phyloP scores from a whole-genome alignment of 2,329 filamentous ascomycete species.

The Trichophyton benhamiae region DNA sequence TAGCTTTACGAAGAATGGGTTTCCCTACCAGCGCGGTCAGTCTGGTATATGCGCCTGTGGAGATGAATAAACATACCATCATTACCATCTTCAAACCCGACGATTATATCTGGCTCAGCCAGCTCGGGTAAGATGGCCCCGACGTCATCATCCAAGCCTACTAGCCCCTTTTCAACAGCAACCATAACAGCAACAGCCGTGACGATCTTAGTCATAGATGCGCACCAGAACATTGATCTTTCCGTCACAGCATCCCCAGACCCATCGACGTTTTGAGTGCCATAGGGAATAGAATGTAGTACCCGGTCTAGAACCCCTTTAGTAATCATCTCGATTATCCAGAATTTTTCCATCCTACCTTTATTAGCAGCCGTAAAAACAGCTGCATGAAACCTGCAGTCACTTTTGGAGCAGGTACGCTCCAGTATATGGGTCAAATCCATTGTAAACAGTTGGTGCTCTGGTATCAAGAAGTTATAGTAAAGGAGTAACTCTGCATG shows the following conservation, averaged over 20 bases:
- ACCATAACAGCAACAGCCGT: slow-evolving; percentile 8
- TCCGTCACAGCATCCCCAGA: not conserved
- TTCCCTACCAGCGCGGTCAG: not conserved
- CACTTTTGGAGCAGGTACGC: not conserved
- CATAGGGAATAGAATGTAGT: not conserved
- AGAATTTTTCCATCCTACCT: not conserved
- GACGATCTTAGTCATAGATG: slow-evolving; percentile 14
- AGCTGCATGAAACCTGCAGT: not conserved
- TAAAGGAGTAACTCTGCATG: not conserved
- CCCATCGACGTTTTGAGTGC: not conserved
- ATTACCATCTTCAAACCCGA: slow-evolving; percentile 6
- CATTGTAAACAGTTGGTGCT: not conserved
- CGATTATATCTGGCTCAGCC: slow-evolving; percentile 2
- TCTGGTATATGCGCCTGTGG: not conserved
- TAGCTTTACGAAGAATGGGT: not conserved
- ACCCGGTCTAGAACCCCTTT: not conserved
- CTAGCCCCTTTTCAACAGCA: slow-evolving; percentile 10
- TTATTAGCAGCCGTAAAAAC: not conserved
- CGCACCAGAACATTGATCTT: slow-evolving; percentile 14
- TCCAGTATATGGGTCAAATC: not conserved
- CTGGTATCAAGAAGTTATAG: not conserved
- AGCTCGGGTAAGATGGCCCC: slow-evolving; percentile 7
- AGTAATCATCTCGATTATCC: not conserved
- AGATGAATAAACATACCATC: not conserved
- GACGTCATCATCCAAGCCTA: slow-evolving; percentile 11